A percentile compares a stretch with the other conserved stretches of the same genome.
Evolutionary conservation across 176 grass and related monocot species (phyloP).

Genomic region (Eragrostis curvula): DNA sequence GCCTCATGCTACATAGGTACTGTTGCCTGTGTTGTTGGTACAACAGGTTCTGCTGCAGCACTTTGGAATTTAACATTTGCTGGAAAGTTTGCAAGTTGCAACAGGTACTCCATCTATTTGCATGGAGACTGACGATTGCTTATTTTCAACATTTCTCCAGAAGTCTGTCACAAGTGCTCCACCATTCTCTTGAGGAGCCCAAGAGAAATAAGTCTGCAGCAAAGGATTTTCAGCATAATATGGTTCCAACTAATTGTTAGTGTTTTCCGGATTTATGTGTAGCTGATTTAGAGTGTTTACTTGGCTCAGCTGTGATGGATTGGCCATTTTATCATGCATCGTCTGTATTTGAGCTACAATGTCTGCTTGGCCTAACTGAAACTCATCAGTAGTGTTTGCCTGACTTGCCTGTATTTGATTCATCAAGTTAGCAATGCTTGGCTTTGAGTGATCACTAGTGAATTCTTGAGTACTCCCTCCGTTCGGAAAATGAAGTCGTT

Average conservation of each 20-base stretch:
- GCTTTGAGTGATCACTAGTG: slow-evolving; percentile 3
- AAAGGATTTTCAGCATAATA: slow-evolving; percentile 50
- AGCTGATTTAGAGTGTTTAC: slow-evolving; percentile 25
- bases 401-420: slow-evolving; percentile 2
- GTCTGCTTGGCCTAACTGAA: slow-evolving; percentile 4
- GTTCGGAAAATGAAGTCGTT: too few relatives aligned
- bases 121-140: background rate
- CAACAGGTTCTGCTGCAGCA: too few relatives aligned
- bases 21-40: too few relatives aligned
- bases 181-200: slow-evolving; percentile 36
- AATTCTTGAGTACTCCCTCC: slow-evolving; percentile 25
- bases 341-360: slow-evolving; percentile 12
- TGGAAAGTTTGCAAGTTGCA: background rate
- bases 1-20: too few relatives aligned
- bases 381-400: slow-evolving; percentile 25
- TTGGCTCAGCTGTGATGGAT: slow-evolving; percentile 25
- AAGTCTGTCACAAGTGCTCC: slow-evolving; percentile 17
- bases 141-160: slow-evolving; percentile 45
- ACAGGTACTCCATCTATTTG: slow-evolving; percentile 33
- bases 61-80: too few relatives aligned
- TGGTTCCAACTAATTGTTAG: slow-evolving; percentile 36
- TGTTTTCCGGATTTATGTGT: slow-evolving; percentile 31
- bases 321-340: slow-evolving; percentile 26
- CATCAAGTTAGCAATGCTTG: background rate
- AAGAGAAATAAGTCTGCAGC: slow-evolving; percentile 35